A percentile compares a stretch with the other conserved stretches of the same genome.
Evolutionary conservation across 306 rosid genomes (phyloP).

Genomic region (Ormosia emarginata): DNA sequence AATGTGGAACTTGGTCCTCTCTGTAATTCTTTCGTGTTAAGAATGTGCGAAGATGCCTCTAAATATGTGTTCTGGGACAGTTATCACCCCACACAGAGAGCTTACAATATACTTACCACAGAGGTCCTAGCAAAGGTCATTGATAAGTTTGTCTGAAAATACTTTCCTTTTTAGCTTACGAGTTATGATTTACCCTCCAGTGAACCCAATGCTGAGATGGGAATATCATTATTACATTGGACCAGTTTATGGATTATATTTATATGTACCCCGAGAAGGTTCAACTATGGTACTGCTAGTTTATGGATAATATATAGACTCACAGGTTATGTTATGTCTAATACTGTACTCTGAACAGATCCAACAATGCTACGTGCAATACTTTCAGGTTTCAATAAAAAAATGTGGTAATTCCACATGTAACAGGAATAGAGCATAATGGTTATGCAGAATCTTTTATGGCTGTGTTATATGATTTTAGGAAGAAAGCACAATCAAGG

Average conservation of each 20-base stretch:
- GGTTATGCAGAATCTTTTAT: too few species aligned
- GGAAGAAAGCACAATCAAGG: too few species aligned
- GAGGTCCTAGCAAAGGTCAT: background rate
- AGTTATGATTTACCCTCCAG: background rate
- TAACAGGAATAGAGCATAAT: background rate
- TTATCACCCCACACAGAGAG: conserved; percentile 46
- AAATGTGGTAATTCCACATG: background rate
- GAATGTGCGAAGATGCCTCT: conserved; percentile 35
- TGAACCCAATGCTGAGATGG: background rate
- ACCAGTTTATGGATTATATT: background rate
- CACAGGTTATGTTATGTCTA: background rate
- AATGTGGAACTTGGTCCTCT: conserved; percentile 36
- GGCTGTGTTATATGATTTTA: background rate
- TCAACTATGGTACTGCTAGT: background rate
- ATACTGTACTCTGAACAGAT: background rate
- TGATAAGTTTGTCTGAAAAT: conserved; percentile 30
- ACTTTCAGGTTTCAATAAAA: background rate
- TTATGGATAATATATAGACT: too few species aligned
- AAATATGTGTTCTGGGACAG: conserved; percentile 71
- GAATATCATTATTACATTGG: background rate
- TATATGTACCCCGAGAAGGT: background rate
- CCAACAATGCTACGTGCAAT: background rate
- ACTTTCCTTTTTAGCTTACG: background rate
- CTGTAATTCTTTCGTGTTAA: conserved; percentile 24
- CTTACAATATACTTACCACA: conserved; percentile 12